Percentiles rank a stretch among this genome's conserved stretches.
These are phyloP conservation scores for Eucalyptus paniculata DNA, from an alignment of 345 rosid species.

Conservation along the genomic window DNA sequence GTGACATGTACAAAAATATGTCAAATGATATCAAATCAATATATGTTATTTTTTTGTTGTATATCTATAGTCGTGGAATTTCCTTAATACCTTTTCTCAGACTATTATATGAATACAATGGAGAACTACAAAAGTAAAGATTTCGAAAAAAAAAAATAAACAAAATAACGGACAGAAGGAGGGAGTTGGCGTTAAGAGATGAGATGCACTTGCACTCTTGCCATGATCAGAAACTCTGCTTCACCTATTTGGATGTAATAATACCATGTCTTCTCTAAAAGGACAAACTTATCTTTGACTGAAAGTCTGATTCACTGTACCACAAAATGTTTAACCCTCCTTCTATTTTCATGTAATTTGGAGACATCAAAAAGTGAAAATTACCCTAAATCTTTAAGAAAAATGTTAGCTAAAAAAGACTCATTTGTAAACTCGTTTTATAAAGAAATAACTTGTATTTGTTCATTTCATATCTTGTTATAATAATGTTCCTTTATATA, in stretches of 20 bases:
- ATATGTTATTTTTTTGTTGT: not conserved
- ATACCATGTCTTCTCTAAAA: not conserved
- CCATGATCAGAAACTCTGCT: too few species aligned
- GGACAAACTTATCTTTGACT: not conserved
- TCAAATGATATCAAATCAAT: not conserved
- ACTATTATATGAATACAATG: too few species aligned
- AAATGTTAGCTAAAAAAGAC: not conserved
- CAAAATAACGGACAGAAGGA: too few species aligned
- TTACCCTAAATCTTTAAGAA: not conserved
- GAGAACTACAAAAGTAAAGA: too few species aligned
- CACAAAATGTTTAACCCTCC: not conserved
- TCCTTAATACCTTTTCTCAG: not conserved
- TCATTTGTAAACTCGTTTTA: not conserved
- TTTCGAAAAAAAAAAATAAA: too few species aligned
- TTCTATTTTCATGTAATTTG: not conserved
- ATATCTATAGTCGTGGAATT: not conserved
- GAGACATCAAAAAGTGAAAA: not conserved
- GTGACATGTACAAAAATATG: not conserved
- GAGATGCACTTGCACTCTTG: too few species aligned
- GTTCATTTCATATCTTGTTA: not conserved
- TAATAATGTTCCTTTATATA: rapidly evolving
- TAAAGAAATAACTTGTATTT: too few species aligned
- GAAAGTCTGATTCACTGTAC: not conserved
- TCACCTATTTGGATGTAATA: too few species aligned
- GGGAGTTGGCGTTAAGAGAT: too few species aligned